Evolutionary conservation across 225 moss, liverwort and hornwort genomes (phyloP), one percentile per base, ranked within the genome.

Genomic region (Takakia lepidozioides): DNA sequence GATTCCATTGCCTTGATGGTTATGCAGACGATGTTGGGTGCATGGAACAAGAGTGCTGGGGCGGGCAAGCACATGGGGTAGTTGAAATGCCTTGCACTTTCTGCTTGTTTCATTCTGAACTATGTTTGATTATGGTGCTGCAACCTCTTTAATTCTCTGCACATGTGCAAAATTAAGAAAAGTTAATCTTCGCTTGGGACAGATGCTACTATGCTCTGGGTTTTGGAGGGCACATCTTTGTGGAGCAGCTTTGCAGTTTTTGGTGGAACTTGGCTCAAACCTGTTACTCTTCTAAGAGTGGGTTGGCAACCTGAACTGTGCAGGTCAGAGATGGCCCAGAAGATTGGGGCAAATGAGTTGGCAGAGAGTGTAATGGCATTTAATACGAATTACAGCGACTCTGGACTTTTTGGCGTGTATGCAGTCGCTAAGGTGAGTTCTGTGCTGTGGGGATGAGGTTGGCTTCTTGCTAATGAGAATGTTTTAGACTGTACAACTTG

Each of bases 1-100:
- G 93, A 93, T 40, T 78, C 93, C 43, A 86, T 86, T 43, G 72
- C 88, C 8, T 69, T 93, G 38, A 88, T 93, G 85, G 62, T 93
- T 51, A 93, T 93, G 93, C 93, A 93, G 63, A 72, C 88, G 16
- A 86, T 88, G 75, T 65, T 93, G 59, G 92, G 92, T 60, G 82
- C 82, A 4, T 93, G 92, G 92, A 85, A 78, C 46, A 88, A 93
- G 40, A 74, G 49, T 62, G 72, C 83, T 28, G 78, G 93, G 53
- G 93, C 85, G 32, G 88, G 88, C 45, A 79, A 86, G 73, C 69
- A 93, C 48, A 88, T 93, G 93, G 88, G 88, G 85, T 86, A 66
- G 19, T 44, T 2, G 35, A 5, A 19, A 29, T 23, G 25, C 21
- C 14, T 23, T 57, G 3, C 27, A 29, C 8, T 11, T 23, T 1